These are phyloP conservation scores for Boletellus deceptivus DNA, from an alignment of 1,284 basidiomycete species.

Conservation along the genomic window DNA sequence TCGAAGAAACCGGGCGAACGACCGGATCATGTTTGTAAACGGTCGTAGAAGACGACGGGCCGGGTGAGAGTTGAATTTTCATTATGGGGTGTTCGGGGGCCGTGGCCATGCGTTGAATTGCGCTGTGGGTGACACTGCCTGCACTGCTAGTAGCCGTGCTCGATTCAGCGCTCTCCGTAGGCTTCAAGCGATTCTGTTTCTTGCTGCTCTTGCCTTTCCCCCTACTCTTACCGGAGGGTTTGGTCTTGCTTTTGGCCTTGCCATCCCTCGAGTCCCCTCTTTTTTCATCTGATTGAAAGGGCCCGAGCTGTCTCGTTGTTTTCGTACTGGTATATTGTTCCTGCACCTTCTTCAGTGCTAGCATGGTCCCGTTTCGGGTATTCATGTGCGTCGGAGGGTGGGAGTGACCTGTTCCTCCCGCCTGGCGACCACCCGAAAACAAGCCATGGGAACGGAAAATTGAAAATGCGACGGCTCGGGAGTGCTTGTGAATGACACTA, in stretches of 20 bases:
- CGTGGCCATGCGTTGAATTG: conserved; percentile 10
- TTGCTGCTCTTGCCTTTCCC: conserved; percentile 23
- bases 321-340: conserved; percentile 75
- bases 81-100: conserved; percentile 5
- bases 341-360: conserved; percentile 70
- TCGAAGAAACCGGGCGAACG: conserved; percentile 25
- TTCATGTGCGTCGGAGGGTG: conserved; percentile 36
- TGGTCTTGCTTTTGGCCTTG: conserved; percentile 22
- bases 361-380: conserved; percentile 51
- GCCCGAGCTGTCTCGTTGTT: conserved; percentile 64
- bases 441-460: conserved; percentile 63
- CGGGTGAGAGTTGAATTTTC: conserved; percentile 20
- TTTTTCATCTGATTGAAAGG: conserved; percentile 55
- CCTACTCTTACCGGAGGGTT: conserved; percentile 16
- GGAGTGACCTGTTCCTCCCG: conserved; percentile 11
- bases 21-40: conserved; percentile 8
- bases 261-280: conserved; percentile 12
- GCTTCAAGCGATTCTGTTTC: conserved; percentile 10
- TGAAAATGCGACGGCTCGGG: conserved; percentile 70
- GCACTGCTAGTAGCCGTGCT: conserved; percentile 32
- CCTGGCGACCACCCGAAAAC: conserved; percentile 24
- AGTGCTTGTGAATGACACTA: conserved; percentile 74
- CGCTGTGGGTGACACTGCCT: conserved; percentile 24
- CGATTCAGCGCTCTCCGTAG: conserved; percentile 30
- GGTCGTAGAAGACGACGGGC: conserved; percentile 18